phyloP scores from a whole-genome alignment of 1,284 basidiomycete species.

The Sanghuangporus baumii region DNA sequence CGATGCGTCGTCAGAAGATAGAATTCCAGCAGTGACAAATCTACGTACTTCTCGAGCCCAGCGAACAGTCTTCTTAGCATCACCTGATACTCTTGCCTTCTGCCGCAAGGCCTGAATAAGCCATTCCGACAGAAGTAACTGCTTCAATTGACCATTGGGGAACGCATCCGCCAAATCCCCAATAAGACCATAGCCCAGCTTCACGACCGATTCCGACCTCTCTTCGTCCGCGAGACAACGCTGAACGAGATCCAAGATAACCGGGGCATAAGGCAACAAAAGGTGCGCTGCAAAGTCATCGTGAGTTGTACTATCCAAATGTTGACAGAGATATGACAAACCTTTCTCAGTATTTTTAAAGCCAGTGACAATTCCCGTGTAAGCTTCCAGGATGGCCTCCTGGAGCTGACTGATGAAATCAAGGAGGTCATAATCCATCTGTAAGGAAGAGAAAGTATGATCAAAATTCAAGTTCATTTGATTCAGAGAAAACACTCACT shows the following conservation, averaged over 20 bases:
- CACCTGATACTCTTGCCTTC: conserved; percentile 58
- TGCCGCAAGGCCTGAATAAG: conserved; percentile 72
- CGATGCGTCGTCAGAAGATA: background rate
- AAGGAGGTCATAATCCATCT: conserved; percentile 85
- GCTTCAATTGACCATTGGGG: conserved; percentile 76
- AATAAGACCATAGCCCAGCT: conserved; percentile 77
- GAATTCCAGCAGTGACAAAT: conserved; percentile 1
- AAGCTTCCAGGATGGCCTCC: conserved; percentile 95
- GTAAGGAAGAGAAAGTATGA: background rate
- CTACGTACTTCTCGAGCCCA: conserved; percentile 75
- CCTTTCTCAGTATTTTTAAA: conserved; percentile 81
- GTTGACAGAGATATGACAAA: conserved; percentile 27
- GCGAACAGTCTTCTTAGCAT: conserved; percentile 74
- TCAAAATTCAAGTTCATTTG: background rate
- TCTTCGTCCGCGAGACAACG: conserved; percentile 82
- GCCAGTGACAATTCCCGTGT: conserved; percentile 91
- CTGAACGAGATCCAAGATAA: conserved; percentile 80
- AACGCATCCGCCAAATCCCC: conserved; percentile 92
- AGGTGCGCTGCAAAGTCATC: conserved; percentile 41
- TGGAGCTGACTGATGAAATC: conserved; percentile 91
- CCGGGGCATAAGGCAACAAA: conserved; percentile 60
- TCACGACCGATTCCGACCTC: conserved; percentile 73
- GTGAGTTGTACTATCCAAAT: conserved; percentile 1
- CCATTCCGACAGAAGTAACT: conserved; percentile 77
- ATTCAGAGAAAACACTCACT: conserved; percentile 39